Percentiles rank a stretch among this genome's conserved stretches.
Conservation (phyloP, 2,329 filamentous ascomycete species). For the Ophiostoma ulmi region DNA sequence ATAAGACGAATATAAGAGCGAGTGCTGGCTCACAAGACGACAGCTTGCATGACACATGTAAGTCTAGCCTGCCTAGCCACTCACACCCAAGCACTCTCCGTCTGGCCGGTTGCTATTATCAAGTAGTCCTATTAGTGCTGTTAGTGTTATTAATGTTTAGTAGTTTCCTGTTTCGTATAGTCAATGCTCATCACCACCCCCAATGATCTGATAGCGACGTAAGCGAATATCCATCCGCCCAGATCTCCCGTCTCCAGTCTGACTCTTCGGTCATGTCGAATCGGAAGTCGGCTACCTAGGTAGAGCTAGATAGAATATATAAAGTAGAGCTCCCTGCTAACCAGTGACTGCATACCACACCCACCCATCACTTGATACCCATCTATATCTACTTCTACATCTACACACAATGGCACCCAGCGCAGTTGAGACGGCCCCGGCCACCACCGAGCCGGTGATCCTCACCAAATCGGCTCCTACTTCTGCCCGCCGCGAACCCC, state of each 20-base stretch:
- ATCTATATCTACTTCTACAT: background rate
- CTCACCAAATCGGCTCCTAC: constrained; percentile 16
- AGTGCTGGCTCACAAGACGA: background rate
- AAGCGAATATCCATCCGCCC: background rate
- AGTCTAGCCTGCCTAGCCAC: background rate
- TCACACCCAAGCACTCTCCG: constrained; percentile 1
- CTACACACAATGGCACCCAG: constrained; percentile 28
- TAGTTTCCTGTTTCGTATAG: background rate
- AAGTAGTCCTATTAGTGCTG: background rate
- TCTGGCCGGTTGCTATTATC: background rate
- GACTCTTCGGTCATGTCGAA: background rate
- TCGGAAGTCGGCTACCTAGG: background rate
- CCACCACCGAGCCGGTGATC: constrained; percentile 6
- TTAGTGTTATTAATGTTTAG: background rate
- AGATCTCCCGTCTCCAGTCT: background rate
- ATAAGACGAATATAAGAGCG: background rate
- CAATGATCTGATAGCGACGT: background rate
- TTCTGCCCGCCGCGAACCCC: constrained; percentile 34
- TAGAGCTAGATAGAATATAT: background rate
- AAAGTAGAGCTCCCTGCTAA: background rate
- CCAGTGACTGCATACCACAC: background rate
- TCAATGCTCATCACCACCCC: background rate
- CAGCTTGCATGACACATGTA: constrained; percentile 1
- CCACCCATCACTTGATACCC: background rate
- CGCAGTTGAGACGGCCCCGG: constrained; percentile 27